Base-by-base conservation (phyloP, 306 rosid species). In the Corylus americana region DNA sequence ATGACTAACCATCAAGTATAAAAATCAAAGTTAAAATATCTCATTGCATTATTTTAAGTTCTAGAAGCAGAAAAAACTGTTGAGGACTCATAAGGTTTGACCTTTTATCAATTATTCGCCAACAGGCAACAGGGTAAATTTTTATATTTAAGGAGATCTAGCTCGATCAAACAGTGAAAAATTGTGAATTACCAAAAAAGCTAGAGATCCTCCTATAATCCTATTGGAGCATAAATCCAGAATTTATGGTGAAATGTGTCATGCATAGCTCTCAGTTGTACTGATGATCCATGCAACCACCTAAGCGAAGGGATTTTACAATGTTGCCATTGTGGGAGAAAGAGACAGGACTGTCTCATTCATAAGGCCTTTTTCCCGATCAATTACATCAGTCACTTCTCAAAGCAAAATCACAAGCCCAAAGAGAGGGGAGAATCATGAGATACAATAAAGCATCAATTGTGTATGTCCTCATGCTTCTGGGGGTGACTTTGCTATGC, bases 401-500 rank as follows among this genome's bases (percentile, higher is more conserved):
- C 37, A 59, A n/a, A 25, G 66, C 66, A 25, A 25, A 59, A 4
- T 4, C 37, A 54, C 13, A 11, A 44, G 54, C 22, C 48, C 18
- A 1, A 17, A 4, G 47, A 44, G 49, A 3, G 31, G 16, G 25
- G 22, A 16, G 45, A 37, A 73, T 31, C 35, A 83, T 83, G 83
- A 74, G 81, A 63, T 66, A 8, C 61, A 51, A 42, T 17, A 79
- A 37, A 70, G 44, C 83, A 61, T 20, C 63, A 44, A 45, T 61
- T 14, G 53, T 35, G 18, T 20, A 74, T 13, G 69, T 11, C 14
- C 59, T 69, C 20, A 6, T 83, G 83, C 37, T 69, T 18, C 12
- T 74, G 62, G 80, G 75, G 67, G 86, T 48, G 25, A 25, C 6
- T 20, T 66, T 73, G 59, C 59, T n/a, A 11, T 68, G 42, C 53